Base-by-base conservation (phyloP, 2,329 filamentous ascomycete genomes). In the Phialophora chinensis region DNA sequence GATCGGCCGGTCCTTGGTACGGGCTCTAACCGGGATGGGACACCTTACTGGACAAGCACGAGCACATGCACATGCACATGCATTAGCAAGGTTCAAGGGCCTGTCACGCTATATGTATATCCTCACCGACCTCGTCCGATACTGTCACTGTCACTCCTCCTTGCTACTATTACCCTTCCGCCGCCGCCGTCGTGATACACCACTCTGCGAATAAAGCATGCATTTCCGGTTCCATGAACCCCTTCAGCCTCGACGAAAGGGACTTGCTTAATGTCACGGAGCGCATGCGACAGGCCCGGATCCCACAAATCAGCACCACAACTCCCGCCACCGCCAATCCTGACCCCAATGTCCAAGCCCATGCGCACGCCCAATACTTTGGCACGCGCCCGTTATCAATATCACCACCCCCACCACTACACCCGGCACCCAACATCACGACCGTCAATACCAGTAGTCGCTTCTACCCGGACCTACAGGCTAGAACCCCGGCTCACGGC, bases 201-300 rank as follows among this genome's bases (percentile, higher is more conserved):
- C 38, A 44, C 14, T 44, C 17, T n/a, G 14, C 17, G 17, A 44
- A 8, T 7, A 44, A 44, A 44, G 38, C n/a, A 55, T 55, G 53
- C 53, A 31, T 55, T 55, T 55, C 17, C 53, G 53, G 29, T 55
- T 55, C 53, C 25, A 55, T 55, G 53, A 55, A 55, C 53, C 53
- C 12, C 25, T 55, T 55, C 53, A 55, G 17, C 53, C 23, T 55
- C 23, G 53, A 55, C 53, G 53, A 55, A 31, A 55, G 53, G 29
- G 53, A 35, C 29, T 55, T 55, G 53, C 53, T 55, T 55, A 3
- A 55, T 33, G 49, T n/a, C 49, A 52, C 49, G 49, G n/a, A 52
- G 49, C 49, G 49, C 49, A 23, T 52, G 49, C 49, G 23, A 52
- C 49, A 52, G 49, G 23, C 49, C 49, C 49, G 20, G 11, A 52